Percentiles rank a stretch among this genome's conserved stretches.
These are phyloP conservation scores for Stagonosporopsis cucurbitacearum DNA, from an alignment of 2,329 filamentous ascomycete genomes.

Conservation along the genomic window DNA sequence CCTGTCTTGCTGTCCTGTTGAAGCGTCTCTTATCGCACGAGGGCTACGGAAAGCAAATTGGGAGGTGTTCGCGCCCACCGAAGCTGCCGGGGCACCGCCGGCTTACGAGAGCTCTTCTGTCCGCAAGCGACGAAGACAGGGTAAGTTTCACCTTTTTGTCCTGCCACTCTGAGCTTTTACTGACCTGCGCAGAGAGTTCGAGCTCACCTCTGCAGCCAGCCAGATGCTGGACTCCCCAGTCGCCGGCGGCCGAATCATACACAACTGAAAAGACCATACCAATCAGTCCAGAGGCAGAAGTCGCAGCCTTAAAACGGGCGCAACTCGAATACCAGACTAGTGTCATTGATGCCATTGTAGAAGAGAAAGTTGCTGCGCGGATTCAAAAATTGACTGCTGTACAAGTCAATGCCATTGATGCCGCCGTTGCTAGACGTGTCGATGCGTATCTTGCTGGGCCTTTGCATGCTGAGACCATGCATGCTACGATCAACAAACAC, in stretches of 20 bases:
- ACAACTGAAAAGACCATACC: slow-evolving; percentile 18
- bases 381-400: no score
- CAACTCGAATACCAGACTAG: neutral
- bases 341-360: no score
- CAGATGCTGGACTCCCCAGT: neutral
- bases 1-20: slow-evolving; percentile 13
- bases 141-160: no score
- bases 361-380: no score
- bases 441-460: neutral
- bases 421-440: slow-evolving; percentile 1
- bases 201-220: slow-evolving; percentile 1
- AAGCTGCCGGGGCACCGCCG: slow-evolving; percentile 14
- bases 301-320: slow-evolving; percentile 2
- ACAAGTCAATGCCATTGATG: neutral
- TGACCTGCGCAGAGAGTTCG: slow-evolving; percentile 5
- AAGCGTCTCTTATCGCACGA: slow-evolving; percentile 3
- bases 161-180: neutral
- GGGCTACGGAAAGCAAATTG: slow-evolving; percentile 19
- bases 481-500: neutral
- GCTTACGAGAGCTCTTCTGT: slow-evolving; percentile 16
- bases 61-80: slow-evolving; percentile 18
- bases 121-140: slow-evolving; percentile 13
- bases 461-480: neutral
- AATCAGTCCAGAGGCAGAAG: slow-evolving; percentile 8
- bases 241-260: slow-evolving; percentile 10